phyloP scores from a whole-genome alignment of 495 filamentous ascomycete species.

The Aspergillus mulundensis region DNA sequence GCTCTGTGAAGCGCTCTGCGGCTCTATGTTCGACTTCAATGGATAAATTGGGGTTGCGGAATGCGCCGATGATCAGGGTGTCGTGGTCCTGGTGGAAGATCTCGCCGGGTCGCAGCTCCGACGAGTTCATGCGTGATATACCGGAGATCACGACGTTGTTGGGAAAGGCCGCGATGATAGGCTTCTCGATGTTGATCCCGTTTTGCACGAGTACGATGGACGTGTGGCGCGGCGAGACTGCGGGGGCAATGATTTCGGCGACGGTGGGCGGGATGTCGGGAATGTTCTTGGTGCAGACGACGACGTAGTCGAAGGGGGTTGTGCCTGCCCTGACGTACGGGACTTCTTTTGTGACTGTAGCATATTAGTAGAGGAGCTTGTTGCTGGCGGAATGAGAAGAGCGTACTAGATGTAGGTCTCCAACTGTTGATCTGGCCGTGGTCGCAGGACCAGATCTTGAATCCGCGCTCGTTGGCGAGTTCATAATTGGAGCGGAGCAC shows the following conservation, averaged over 20 bases:
- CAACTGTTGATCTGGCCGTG: neutral
- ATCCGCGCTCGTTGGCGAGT: neutral
- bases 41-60: slow-evolving; percentile 27
- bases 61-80: slow-evolving; percentile 41
- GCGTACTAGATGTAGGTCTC: neutral
- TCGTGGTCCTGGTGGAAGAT: slow-evolving; percentile 46
- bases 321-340: neutral
- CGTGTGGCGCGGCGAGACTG: slow-evolving; percentile 43
- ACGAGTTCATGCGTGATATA: slow-evolving; percentile 46
- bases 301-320: slow-evolving; percentile 44
- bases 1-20: slow-evolving; percentile 31
- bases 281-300: slow-evolving; percentile 41
- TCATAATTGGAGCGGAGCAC: neutral
- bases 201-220: slow-evolving; percentile 58
- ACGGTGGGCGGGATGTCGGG: slow-evolving; percentile 39
- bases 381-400: neutral
- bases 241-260: slow-evolving; percentile 45
- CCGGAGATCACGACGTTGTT: slow-evolving; percentile 34
- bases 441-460: neutral
- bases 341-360: neutral
- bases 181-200: slow-evolving; percentile 60
- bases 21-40: slow-evolving; percentile 12
- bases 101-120: slow-evolving; percentile 39
- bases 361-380: too few species aligned
- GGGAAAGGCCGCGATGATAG: slow-evolving; percentile 28